Evolutionary conservation across 2,329 filamentous ascomycete genomes (phyloP).

Genomic region (Diaporthe capsici): DNA sequence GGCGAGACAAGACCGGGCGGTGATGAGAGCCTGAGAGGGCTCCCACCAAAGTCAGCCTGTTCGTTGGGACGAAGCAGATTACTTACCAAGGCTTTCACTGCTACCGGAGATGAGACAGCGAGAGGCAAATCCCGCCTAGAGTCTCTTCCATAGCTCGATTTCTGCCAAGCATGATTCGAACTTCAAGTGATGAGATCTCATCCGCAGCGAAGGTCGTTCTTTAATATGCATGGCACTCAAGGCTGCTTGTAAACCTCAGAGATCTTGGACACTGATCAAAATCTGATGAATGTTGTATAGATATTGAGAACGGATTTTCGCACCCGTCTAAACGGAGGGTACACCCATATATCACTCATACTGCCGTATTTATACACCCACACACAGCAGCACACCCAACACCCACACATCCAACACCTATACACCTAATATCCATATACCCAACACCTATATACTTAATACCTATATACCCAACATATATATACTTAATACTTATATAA

Average conservation of each 20-base stretch:
- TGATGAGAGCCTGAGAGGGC: neutral
- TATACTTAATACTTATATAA: too few relatives aligned
- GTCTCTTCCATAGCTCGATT: neutral
- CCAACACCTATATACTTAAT: too few relatives aligned
- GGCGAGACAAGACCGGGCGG: neutral
- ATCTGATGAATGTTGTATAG: neutral
- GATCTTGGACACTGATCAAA: neutral
- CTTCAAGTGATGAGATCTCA: too few relatives aligned
- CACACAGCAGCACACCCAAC: too few relatives aligned
- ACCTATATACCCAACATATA: too few relatives aligned
- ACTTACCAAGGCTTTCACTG: neutral
- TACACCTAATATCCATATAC: too few relatives aligned
- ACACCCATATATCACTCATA: too few relatives aligned
- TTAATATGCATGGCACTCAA: neutral
- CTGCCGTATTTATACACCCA: too few relatives aligned
- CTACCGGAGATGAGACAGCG: neutral
- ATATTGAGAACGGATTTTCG: neutral
- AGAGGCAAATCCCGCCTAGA: neutral
- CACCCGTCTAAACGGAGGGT: too few relatives aligned
- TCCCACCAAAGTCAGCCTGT: neutral
- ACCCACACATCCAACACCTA: too few relatives aligned
- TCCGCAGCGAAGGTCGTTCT: neutral
- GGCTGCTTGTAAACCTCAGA: too few relatives aligned
- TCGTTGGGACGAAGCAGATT: neutral
- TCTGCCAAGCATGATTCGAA: neutral